A percentile compares a stretch with the other conserved stretches of the same genome.
Evolutionary conservation across 192 early-diverging fungal species (phyloP).

Genomic region (Backusella liffmaniae): DNA sequence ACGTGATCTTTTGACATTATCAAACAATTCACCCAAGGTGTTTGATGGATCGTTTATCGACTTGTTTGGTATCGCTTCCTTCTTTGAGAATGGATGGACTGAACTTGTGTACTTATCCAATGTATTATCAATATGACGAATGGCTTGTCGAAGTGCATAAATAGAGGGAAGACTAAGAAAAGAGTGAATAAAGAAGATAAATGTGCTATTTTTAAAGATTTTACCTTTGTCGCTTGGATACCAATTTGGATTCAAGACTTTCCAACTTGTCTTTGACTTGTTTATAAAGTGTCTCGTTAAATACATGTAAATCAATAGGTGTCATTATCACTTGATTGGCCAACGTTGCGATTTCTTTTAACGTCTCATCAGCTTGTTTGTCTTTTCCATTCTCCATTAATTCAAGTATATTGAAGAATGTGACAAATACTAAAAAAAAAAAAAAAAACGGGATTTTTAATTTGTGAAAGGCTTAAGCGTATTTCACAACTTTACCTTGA

Average conservation of each 20-base stretch:
- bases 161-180: background rate
- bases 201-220: background rate
- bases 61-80: background rate
- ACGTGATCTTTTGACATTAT: background rate
- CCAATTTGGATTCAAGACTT: background rate
- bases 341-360: background rate
- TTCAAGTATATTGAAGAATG: background rate
- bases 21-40: background rate
- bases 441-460: background rate
- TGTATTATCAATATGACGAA: background rate
- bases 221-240: background rate
- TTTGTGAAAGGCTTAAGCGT: background rate
- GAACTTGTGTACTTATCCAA: background rate
- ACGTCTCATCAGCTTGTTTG: background rate
- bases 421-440: background rate
- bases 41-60: background rate
- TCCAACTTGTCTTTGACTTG: background rate
- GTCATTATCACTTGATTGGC: background rate
- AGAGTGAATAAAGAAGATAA: background rate
- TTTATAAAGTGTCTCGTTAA: background rate
- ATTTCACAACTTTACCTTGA: background rate
- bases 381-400: background rate
- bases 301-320: background rate
- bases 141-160: background rate
- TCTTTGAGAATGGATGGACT: background rate